Percentiles rank a stretch among this genome's conserved stretches.
Evolutionary conservation across 306 rosid genomes (phyloP).

Genomic region (Lathyrus aphaca): DNA sequence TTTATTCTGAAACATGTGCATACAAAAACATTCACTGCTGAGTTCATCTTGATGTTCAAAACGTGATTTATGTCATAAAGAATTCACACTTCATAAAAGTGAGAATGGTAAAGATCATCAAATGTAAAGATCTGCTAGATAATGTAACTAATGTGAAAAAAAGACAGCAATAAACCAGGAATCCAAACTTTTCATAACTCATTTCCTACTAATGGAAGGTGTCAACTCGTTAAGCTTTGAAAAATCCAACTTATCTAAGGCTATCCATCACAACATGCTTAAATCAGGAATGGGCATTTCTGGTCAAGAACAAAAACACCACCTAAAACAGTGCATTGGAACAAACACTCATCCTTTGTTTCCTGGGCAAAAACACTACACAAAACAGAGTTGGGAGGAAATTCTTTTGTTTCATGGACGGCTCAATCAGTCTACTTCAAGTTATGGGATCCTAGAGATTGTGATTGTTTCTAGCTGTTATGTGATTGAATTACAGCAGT

Average conservation of each 20-base stretch:
- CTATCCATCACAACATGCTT: constrained; percentile 5
- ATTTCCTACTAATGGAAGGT: constrained; percentile 21
- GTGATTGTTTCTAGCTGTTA: neutral
- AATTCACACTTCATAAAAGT: neutral
- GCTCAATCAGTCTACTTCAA: too few relatives aligned
- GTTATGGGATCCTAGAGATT: neutral
- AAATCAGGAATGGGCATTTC: neutral
- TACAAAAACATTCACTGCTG: neutral
- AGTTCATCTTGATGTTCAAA: constrained; percentile 8
- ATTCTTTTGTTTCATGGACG: neutral
- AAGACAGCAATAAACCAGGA: constrained; percentile 8
- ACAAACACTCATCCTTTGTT: too few relatives aligned
- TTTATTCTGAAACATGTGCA: constrained; percentile 1
- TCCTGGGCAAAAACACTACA: too few relatives aligned
- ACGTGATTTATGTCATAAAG: constrained; percentile 4
- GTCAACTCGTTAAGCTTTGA: neutral
- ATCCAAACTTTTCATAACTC: constrained; percentile 11
- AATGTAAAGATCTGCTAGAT: neutral
- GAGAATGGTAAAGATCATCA: constrained; percentile 23
- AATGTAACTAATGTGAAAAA: constrained; percentile 8
- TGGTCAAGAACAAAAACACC: too few relatives aligned
- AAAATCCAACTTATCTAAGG: neutral
- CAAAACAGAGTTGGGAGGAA: too few relatives aligned
- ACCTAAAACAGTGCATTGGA: too few relatives aligned
- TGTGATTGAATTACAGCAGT: too few relatives aligned